Base-by-base conservation (phyloP, 805 yeast genomes). In the Cyberlindnera sargentensis region DNA sequence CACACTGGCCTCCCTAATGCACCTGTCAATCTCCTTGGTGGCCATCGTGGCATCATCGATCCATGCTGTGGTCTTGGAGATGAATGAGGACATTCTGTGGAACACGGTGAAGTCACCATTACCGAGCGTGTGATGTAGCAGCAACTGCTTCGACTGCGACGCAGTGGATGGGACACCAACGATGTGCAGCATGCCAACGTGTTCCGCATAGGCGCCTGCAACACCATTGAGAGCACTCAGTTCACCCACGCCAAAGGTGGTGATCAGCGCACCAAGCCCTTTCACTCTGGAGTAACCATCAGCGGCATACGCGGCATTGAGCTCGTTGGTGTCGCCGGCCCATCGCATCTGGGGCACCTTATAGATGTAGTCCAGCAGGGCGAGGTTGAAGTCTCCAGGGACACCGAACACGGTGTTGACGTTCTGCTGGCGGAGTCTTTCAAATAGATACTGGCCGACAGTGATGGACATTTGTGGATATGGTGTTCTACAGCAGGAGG, bases 211-310 rank as follows among this genome's bases (percentile, higher is more conserved):
- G 1, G 95, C 77, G 31, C 96, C 95, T 31, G 87, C 73, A 34
- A 85, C 70, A 34, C 95, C 96, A 62, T 87, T 88, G 48, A 88
- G 56, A 1, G 95, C 95, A 43, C 88, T 79, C 44, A 88, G 70
- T 62, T 88, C 96, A 37, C 96, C 96, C 20, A 90, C 96, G 32
- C 96, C 96, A 62, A 73, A 85, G 5, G 96, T 89, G 1, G 72
- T 67, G 30, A 67, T 51, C 8, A 67, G 45, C 26, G 64, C 67
- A 20, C 67, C 68, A 8, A 68, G 47, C 0, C 52, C 50, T 43
- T 66, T 67, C 38, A 67, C 45, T 49, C 89, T 71, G 20, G 93
- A 77, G 56, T 87, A 90, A 6, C 96, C 97, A 60, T 89, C 96
- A 8, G 90, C 89, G 8, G 95, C 84, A 63, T 89, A 89, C 4